These are phyloP conservation scores for Monosporascus sp. DNA, from an alignment of 2,329 filamentous ascomycete species.

Conservation along the genomic window DNA sequence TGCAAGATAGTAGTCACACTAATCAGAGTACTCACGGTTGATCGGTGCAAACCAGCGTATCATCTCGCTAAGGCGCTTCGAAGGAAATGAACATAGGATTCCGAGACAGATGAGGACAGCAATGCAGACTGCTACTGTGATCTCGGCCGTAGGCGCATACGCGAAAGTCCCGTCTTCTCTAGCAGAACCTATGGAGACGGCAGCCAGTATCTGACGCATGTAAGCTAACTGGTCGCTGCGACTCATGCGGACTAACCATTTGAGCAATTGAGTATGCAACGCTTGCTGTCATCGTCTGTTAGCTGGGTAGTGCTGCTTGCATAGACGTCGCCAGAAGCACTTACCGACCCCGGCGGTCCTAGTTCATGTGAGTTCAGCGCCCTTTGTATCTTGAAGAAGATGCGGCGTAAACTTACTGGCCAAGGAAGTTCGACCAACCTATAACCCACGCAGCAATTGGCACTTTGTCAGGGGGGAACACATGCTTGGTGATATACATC, in stretches of 20 bases:
- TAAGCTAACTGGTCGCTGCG: neutral
- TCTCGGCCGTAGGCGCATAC: slow-evolving; percentile 52
- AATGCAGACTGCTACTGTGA: slow-evolving; percentile 55
- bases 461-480: slow-evolving; percentile 1
- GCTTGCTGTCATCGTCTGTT: slow-evolving; percentile 1
- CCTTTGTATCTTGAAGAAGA: slow-evolving; percentile 41
- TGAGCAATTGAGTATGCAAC: slow-evolving; percentile 57
- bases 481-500: slow-evolving; percentile 33
- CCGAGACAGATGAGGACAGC: slow-evolving; percentile 49
- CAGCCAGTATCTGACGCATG: slow-evolving; percentile 35
- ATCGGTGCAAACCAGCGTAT: slow-evolving; percentile 62
- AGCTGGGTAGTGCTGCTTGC: neutral
- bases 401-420: slow-evolving; percentile 49
- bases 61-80: slow-evolving; percentile 52
- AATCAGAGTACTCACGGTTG: slow-evolving; percentile 39
- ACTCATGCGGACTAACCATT: slow-evolving; percentile 38
- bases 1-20: neutral
- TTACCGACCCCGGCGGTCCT: slow-evolving; percentile 2
- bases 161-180: slow-evolving; percentile 43
- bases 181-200: slow-evolving; percentile 54
- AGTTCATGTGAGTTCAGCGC: neutral
- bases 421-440: slow-evolving; percentile 62
- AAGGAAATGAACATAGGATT: slow-evolving; percentile 57
- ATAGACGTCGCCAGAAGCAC: neutral
- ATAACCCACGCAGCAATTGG: slow-evolving; percentile 61